phyloP scores from a whole-genome alignment of 805 yeast species.

The Yamadazyma scolyti region DNA sequence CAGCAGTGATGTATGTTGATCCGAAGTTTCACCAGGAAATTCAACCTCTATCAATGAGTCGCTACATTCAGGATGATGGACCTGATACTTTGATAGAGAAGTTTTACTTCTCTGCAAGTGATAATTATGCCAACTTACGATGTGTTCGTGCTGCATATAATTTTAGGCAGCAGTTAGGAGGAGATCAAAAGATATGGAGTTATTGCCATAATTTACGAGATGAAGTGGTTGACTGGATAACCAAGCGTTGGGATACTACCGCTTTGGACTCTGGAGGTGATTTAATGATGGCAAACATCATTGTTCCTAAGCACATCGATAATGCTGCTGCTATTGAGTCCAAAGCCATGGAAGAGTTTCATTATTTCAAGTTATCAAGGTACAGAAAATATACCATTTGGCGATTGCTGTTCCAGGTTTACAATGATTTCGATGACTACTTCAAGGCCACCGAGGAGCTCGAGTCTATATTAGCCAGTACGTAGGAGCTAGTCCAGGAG shows the following conservation, averaged over 20 bases:
- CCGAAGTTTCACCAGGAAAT: conserved; percentile 45
- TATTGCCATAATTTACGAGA: conserved; percentile 40
- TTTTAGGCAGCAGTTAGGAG: conserved; percentile 60
- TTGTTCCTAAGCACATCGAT: too few species aligned
- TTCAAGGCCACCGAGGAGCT: conserved; percentile 42
- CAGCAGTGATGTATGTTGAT: conserved; percentile 57
- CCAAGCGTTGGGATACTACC: conserved; percentile 8
- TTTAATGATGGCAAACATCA: conserved; percentile 8
- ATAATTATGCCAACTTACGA: conserved; percentile 39
- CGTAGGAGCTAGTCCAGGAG: too few species aligned
- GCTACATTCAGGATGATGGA: conserved; percentile 32
- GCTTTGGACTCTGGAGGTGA: conserved; percentile 3
- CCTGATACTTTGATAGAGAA: conserved; percentile 35
- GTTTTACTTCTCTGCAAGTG: conserved; percentile 52
- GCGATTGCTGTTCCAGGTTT: conserved; percentile 60
- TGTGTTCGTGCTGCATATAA: conserved; percentile 47
- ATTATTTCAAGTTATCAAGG: too few species aligned
- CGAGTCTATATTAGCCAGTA: too few species aligned
- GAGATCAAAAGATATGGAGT: conserved; percentile 47
- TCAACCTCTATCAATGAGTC: conserved; percentile 59
- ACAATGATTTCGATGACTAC: conserved; percentile 55
- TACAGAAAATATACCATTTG: too few species aligned
- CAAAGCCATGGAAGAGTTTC: too few species aligned
- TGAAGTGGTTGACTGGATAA: conserved; percentile 30
- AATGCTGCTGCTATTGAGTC: too few species aligned